Conservation (phyloP, 352 stramenopile species). For the Pythium chondricola region DNA sequence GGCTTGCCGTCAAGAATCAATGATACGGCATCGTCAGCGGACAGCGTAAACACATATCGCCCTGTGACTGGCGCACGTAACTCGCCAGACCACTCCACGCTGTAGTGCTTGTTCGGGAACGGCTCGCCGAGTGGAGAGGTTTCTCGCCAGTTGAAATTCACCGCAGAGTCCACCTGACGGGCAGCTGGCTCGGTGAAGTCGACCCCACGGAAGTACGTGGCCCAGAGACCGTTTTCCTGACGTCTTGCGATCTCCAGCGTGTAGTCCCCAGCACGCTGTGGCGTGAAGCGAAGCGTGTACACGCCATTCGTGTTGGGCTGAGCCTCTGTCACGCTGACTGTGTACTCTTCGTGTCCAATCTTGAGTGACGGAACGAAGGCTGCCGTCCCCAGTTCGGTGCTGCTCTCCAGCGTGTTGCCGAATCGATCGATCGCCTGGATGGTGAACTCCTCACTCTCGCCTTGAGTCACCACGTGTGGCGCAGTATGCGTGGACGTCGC, state of each 20-base stretch:
- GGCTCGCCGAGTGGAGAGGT: slow-evolving; percentile 46
- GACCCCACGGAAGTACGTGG: slow-evolving; percentile 86
- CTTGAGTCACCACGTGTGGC: slow-evolving; percentile 72
- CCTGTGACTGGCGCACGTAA: slow-evolving; percentile 41
- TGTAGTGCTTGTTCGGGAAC: slow-evolving; percentile 77
- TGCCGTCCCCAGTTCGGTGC: slow-evolving; percentile 40
- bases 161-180: slow-evolving; percentile 55
- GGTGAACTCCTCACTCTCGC: slow-evolving; percentile 64
- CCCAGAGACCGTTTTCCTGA: slow-evolving; percentile 82
- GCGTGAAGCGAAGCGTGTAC: slow-evolving; percentile 77
- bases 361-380: slow-evolving; percentile 57
- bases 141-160: slow-evolving; percentile 88
- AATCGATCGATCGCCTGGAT: slow-evolving; percentile 91
- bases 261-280: slow-evolving; percentile 79
- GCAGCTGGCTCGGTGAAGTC: slow-evolving; percentile 75
- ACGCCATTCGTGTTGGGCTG: slow-evolving; percentile 83
- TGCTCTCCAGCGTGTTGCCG: slow-evolving; percentile 85
- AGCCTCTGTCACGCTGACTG: slow-evolving; percentile 39
- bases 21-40: slow-evolving; percentile 69
- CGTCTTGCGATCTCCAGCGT: slow-evolving; percentile 67
- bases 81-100: slow-evolving; percentile 62
- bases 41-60: slow-evolving; percentile 72
- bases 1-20: slow-evolving; percentile 66
- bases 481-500: slow-evolving; percentile 71
- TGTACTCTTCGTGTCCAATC: slow-evolving; percentile 23